Conservation (phyloP, 208 protist species). For the Wallacemonas sp. region DNA sequence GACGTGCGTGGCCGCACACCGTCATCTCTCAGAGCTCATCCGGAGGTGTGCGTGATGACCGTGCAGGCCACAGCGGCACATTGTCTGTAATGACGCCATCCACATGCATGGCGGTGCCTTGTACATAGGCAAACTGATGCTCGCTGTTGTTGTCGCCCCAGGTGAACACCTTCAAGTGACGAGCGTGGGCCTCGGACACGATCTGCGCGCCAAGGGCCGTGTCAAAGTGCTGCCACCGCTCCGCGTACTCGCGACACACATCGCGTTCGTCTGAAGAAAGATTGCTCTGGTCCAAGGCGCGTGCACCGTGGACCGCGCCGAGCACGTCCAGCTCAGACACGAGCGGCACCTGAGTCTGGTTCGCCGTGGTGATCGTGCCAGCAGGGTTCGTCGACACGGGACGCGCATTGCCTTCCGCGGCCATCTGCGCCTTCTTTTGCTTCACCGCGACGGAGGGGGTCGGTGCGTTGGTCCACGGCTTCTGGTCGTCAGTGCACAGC, state of each 20-base stretch:
- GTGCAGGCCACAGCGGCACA: constrained; percentile 36
- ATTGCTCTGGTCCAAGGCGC: background rate
- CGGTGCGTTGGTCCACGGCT: constrained; percentile 1
- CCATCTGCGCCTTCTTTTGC: background rate
- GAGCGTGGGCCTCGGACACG: constrained; percentile 43
- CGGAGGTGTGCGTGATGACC: background rate
- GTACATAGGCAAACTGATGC: constrained; percentile 48
- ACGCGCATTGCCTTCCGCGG: background rate
- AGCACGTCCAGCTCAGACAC: background rate
- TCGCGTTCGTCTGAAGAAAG: background rate
- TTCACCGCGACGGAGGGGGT: background rate
- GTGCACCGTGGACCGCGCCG: background rate
- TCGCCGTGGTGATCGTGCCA: background rate
- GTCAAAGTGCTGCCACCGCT: background rate
- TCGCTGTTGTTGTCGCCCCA: constrained; percentile 71
- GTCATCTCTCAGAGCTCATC: background rate
- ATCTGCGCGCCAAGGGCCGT: constrained; percentile 15
- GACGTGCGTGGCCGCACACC: too few species aligned
- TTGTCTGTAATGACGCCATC: constrained; percentile 79
- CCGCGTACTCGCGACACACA: background rate
- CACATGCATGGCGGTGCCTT: constrained; percentile 49
- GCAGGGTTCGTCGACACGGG: background rate
- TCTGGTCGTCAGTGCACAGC: constrained; percentile 26
- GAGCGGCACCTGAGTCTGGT: background rate
- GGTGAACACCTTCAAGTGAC: constrained; percentile 63